Conservation (phyloP, 148 eudicot genomes). For the Rhododendron griersonianum region DNA sequence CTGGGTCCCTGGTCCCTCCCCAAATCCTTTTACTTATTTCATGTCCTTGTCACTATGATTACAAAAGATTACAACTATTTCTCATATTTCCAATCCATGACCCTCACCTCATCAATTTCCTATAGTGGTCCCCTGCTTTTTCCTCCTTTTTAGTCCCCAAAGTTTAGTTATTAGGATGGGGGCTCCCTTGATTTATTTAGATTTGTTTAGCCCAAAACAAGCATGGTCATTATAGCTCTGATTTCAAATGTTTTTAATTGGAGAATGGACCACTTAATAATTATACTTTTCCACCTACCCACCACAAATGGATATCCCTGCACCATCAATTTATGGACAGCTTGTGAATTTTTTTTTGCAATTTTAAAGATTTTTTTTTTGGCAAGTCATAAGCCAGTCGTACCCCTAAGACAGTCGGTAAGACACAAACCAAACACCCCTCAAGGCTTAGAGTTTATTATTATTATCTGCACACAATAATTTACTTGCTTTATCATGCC, state of each 20-base stretch:
- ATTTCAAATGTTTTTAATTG: neutral
- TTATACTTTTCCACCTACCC: neutral
- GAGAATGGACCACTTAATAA: neutral
- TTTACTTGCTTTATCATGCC: too few relatives aligned
- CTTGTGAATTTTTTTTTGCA: neutral
- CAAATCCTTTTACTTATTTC: slow-evolving; percentile 20
- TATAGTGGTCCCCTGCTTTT: slow-evolving; percentile 4
- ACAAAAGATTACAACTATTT: slow-evolving; percentile 17
- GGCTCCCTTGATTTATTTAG: neutral
- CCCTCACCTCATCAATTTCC: slow-evolving; percentile 1
- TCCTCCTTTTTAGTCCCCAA: neutral
- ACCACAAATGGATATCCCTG: too few relatives aligned
- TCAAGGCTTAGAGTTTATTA: too few relatives aligned
- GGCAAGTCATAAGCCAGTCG: neutral
- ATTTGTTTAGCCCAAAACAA: neutral
- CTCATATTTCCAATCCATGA: slow-evolving; percentile 4
- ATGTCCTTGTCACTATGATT: slow-evolving; percentile 26
- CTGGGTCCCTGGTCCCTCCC: slow-evolving; percentile 21
- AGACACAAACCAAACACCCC: too few relatives aligned
- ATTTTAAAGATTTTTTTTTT: neutral
- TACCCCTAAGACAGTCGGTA: neutral
- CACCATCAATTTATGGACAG: neutral
- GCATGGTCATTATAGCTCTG: neutral
- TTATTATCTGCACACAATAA: too few relatives aligned
- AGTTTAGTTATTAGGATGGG: neutral